Evolutionary conservation across 495 filamentous ascomycete genomes (phyloP), one percentile per base, ranked within the genome.

Genomic region (Penicillium cinerascens): DNA sequence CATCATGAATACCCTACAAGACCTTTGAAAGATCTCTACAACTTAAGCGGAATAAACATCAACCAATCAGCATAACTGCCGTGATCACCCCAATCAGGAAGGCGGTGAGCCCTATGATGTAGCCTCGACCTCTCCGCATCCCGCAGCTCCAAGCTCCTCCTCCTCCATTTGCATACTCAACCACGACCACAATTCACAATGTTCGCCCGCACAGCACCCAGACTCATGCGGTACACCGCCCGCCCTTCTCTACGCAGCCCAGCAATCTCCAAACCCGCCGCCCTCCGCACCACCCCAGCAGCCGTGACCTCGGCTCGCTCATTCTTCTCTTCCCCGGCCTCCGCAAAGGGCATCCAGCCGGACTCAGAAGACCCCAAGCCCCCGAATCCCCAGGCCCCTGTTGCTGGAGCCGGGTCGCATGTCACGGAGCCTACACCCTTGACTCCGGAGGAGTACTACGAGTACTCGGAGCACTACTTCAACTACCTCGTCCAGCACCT

Each of bases 381-480:
- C 35, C 71, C 74, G 18, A 64, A 71, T 18, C 65, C 73, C 2
- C 58, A 78, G 33, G 42, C 51, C 22, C 63, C 69, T 25, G 56
- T 68, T 20, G 70, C 69, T 33, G 70, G 67, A 25, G 62, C 64
- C 16, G 61, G 63, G 1, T 21, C 40, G 13, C 73, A 75, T 47
- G 66, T 76, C 50, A 66, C 60, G 7, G 73, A 77, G 46, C 70
- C 75, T 0, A 68, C 73, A 11, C 58, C 72, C 10, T 63, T 78
- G 54, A 65, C 67, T 1, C 57, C 70, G 21, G 55, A 58, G 43
- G 44, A 76, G 47, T 83, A 80, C 64, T 69, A 78, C 52, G 68
- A 74, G 33, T 69, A 76, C 56, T 69, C 78, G 16, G 76, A 82
- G 54, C 60, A 68, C 41, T 82, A 76, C 57, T 71, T 83, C 44